These are phyloP conservation scores for Conidiobolus incongruus DNA, from an alignment of 371 early-diverging fungal species.

Conservation along the genomic window DNA sequence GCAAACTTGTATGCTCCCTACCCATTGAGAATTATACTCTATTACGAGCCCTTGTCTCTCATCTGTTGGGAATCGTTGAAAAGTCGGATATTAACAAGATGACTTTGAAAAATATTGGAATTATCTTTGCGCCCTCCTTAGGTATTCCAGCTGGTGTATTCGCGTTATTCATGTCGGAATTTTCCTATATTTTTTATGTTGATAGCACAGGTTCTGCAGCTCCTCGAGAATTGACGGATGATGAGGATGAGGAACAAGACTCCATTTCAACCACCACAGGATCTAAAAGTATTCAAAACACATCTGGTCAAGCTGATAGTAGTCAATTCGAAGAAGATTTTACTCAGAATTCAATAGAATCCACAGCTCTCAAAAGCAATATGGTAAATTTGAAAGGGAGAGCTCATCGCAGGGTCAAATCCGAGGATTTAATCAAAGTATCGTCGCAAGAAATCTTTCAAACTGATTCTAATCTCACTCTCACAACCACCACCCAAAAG, in stretches of 20 bases:
- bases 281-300: too few species aligned
- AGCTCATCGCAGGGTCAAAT: too few species aligned
- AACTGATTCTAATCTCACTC: too few species aligned
- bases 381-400: too few species aligned
- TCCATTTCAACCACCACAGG: too few species aligned
- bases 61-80: conserved; percentile 68
- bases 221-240: conserved; percentile 4
- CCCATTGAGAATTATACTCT: conserved; percentile 79
- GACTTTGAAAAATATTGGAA: conserved; percentile 80
- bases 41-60: conserved; percentile 58
- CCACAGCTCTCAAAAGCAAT: too few species aligned
- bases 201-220: conserved; percentile 7
- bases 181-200: conserved; percentile 48
- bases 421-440: too few species aligned
- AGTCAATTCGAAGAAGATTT: too few species aligned
- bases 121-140: conserved; percentile 83
- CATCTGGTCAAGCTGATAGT: too few species aligned
- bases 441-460: too few species aligned
- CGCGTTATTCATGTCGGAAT: conserved; percentile 65
- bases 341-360: too few species aligned
- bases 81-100: conserved; percentile 68
- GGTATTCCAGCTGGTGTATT: conserved; percentile 80
- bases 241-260: not conserved
- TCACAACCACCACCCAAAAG: too few species aligned
- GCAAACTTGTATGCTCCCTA: conserved; percentile 44